Evolutionary conservation across 345 rosid species (phyloP).

Genomic region (Lumnitzera racemosa): DNA sequence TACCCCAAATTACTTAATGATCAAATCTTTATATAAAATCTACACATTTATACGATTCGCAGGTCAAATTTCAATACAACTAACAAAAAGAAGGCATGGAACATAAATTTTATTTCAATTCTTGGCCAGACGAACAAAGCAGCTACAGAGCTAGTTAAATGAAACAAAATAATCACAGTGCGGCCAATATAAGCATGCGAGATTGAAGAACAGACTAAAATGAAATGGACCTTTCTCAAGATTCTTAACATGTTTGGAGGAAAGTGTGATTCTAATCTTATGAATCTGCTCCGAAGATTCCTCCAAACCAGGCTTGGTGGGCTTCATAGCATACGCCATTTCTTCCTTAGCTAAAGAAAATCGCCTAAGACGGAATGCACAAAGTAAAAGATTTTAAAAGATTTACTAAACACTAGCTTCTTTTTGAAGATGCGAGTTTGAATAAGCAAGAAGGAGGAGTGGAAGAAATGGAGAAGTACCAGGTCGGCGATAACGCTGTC

Average conservation of each 20-base stretch:
- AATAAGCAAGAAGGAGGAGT: no score
- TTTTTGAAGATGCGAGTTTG: no score
- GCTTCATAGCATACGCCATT: slow-evolving; percentile 19
- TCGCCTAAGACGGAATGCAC: no score
- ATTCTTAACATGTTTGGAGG: slow-evolving; percentile 19
- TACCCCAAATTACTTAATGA: background rate
- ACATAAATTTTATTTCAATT: background rate
- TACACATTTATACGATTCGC: background rate
- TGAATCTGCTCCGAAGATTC: slow-evolving; percentile 16
- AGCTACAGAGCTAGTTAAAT: no score
- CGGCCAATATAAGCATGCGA: no score
- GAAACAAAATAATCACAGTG: no score
- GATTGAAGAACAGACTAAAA: background rate
- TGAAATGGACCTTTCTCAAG: slow-evolving; percentile 16
- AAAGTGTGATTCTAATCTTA: slow-evolving; percentile 19
- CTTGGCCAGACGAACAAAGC: no score
- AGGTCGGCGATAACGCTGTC: no score
- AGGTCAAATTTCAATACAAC: background rate
- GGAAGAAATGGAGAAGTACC: no score
- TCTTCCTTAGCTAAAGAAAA: background rate
- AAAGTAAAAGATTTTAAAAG: no score
- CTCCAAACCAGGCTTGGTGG: slow-evolving; percentile 14
- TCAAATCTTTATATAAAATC: background rate
- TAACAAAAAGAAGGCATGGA: background rate
- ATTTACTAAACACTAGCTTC: no score